phyloP scores from a whole-genome alignment of 2,329 filamentous ascomycete genomes.

The Pseudocercospora pini-densiflorae region DNA sequence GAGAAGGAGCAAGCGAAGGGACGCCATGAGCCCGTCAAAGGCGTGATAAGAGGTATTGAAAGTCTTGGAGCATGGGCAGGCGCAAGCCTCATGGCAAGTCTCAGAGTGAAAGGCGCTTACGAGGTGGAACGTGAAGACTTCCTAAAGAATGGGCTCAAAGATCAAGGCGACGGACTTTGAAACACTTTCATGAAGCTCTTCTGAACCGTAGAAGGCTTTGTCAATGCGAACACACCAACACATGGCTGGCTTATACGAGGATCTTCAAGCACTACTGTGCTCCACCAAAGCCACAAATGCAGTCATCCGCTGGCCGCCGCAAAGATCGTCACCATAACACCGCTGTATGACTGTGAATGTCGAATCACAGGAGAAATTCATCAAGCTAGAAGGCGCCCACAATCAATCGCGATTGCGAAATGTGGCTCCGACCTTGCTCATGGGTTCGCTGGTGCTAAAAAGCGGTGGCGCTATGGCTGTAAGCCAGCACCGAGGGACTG shows the following conservation, averaged over 20 bases:
- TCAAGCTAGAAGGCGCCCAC: neutral
- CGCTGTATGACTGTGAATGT: neutral
- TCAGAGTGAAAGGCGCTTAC: conserved; percentile 71
- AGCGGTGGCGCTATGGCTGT: neutral
- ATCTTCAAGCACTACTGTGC: neutral
- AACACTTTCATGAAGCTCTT: neutral
- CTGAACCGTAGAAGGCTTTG: neutral
- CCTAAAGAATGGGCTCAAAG: conserved; percentile 64
- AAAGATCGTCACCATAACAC: conserved; percentile 1
- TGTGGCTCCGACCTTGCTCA: neutral
- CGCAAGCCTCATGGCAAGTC: conserved; percentile 69
- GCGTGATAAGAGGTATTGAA: conserved; percentile 67
- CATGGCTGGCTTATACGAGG: conserved; percentile 8
- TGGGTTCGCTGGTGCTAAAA: neutral
- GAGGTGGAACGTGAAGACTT: conserved; percentile 74
- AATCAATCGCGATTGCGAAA: neutral
- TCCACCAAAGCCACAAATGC: conserved; percentile 11
- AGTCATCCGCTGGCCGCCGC: conserved; percentile 12
- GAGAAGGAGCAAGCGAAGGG: conserved; percentile 53
- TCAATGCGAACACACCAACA: neutral
- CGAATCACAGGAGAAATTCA: neutral
- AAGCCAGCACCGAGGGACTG: neutral
- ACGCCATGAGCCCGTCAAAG: conserved; percentile 53
- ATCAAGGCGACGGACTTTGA: conserved; percentile 24
- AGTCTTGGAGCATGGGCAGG: conserved; percentile 76